These are phyloP conservation scores for Leccinum fibrillosum DNA, from an alignment of 768 basidiomycete species.

Conservation along the genomic window DNA sequence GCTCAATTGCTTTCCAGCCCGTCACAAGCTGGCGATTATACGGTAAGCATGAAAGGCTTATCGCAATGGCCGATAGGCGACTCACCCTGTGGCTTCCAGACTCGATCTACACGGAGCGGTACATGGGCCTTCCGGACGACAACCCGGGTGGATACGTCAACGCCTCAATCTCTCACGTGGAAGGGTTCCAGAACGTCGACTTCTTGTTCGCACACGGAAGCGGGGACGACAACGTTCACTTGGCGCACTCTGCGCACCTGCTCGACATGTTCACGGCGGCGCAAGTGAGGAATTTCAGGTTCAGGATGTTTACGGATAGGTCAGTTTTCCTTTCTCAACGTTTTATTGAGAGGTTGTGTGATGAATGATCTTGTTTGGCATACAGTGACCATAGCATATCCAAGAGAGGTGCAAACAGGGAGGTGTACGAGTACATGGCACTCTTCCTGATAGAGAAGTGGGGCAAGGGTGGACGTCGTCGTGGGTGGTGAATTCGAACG, in stretches of 20 bases:
- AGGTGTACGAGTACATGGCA: conserved; percentile 85
- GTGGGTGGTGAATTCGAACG: conserved; percentile 47
- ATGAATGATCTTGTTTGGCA: conserved; percentile 6
- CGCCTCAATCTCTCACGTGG: conserved; percentile 84
- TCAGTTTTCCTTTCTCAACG: conserved; percentile 31
- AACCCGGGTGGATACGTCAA: conserved; percentile 90
- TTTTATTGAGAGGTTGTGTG: not conserved
- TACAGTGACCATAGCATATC: conserved; percentile 77
- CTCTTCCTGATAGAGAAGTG: conserved; percentile 87
- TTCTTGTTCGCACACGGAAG: conserved; percentile 90
- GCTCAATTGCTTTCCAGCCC: conserved; percentile 44
- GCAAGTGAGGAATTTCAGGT: conserved; percentile 70
- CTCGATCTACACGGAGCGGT: conserved; percentile 96
- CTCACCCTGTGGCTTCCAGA: conserved; percentile 43
- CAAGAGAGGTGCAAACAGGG: conserved; percentile 73
- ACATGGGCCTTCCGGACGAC: conserved; percentile 80
- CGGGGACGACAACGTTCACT: conserved; percentile 97
- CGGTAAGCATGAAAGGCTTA: conserved; percentile 40
- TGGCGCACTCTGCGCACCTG: conserved; percentile 84
- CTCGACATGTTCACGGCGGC: conserved; percentile 89
- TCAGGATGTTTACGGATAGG: conserved; percentile 98
- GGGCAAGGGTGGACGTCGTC: conserved; percentile 74
- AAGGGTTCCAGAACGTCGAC: conserved; percentile 76
- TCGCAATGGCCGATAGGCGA: not conserved
- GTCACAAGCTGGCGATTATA: conserved; percentile 87